These are phyloP conservation scores for Pythium folliculosum DNA, from an alignment of 352 stramenopile genomes.

Conservation along the genomic window DNA sequence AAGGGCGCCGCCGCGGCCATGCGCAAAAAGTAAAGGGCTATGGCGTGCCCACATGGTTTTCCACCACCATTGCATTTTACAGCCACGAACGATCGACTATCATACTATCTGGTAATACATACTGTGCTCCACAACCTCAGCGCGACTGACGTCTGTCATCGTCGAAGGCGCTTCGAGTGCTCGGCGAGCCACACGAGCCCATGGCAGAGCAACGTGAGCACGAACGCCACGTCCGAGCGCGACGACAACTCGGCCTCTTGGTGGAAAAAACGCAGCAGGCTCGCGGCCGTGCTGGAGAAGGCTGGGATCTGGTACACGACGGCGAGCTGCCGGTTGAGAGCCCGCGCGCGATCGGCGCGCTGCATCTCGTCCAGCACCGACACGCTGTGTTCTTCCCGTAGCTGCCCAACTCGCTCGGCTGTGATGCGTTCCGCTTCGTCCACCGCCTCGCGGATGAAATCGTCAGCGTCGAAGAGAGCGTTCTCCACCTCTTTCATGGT, in stretches of 20 bases:
- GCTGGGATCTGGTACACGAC: slow-evolving; percentile 77
- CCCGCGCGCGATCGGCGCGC: slow-evolving; percentile 57
- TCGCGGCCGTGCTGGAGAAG: slow-evolving; percentile 69
- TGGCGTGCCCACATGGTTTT: background rate
- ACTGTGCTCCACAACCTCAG: background rate
- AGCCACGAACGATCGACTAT: slow-evolving; percentile 21
- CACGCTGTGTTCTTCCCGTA: slow-evolving; percentile 60
- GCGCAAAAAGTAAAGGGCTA: slow-evolving; percentile 55
- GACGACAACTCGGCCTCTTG: slow-evolving; percentile 71
- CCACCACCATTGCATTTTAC: slow-evolving; percentile 15
- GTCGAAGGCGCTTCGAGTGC: slow-evolving; percentile 61
- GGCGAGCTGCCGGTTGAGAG: slow-evolving; percentile 70
- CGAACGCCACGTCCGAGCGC: slow-evolving; percentile 73
- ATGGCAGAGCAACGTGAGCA: slow-evolving; percentile 80
- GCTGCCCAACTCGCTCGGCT: slow-evolving; percentile 32
- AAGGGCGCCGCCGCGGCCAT: slow-evolving; percentile 36
- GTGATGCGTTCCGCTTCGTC: slow-evolving; percentile 51
- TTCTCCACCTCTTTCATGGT: slow-evolving; percentile 75
- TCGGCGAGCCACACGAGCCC: slow-evolving; percentile 80
- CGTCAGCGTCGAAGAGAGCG: slow-evolving; percentile 59
- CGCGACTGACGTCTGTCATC: slow-evolving; percentile 21
- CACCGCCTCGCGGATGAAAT: slow-evolving; percentile 52
- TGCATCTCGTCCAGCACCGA: slow-evolving; percentile 69
- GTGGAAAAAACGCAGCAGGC: slow-evolving; percentile 72
- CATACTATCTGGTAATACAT: slow-evolving; percentile 14